Conservation (phyloP, 306 rosid species). For the Quercus dentata region DNA sequence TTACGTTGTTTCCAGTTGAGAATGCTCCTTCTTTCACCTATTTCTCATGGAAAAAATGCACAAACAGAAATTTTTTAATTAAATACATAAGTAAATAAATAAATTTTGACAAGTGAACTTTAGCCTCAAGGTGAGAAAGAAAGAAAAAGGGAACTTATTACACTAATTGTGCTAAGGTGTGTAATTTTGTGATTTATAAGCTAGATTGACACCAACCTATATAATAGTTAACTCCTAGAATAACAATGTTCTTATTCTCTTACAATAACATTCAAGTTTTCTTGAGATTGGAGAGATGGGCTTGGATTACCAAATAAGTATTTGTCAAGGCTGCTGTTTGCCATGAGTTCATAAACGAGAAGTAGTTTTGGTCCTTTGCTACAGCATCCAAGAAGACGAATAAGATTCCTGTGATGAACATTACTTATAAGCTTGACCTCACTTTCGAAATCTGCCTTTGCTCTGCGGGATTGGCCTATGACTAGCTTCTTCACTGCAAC, state of each 20-base stretch:
- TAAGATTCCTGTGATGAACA: slow-evolving; percentile 64
- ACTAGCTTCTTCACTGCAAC: slow-evolving; percentile 71
- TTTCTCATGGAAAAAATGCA: neutral
- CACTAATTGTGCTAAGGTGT: no score
- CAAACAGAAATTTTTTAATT: neutral
- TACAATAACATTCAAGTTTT: neutral
- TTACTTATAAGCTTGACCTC: slow-evolving; percentile 68
- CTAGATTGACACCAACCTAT: no score
- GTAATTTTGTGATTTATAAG: no score
- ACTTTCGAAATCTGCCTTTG: slow-evolving; percentile 49
- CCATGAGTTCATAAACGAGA: slow-evolving; percentile 67
- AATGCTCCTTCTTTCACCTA: slow-evolving; percentile 41
- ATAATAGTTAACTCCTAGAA: no score
- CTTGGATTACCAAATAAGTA: slow-evolving; percentile 55
- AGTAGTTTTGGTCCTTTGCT: slow-evolving; percentile 56
- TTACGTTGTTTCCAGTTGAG: slow-evolving; percentile 55
- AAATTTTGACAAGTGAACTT: neutral
- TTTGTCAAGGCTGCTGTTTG: slow-evolving; percentile 54
- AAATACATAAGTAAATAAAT: neutral
- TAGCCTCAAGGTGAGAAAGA: no score
- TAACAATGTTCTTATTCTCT: no score
- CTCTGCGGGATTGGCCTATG: slow-evolving; percentile 34
- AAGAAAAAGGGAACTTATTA: no score
- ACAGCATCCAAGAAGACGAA: slow-evolving; percentile 70
- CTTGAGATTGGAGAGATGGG: neutral